Percentiles rank a stretch among this genome's conserved stretches.
Evolutionary conservation across 139 green algal genomes (phyloP).

Genomic region (Mesostigma viride): DNA sequence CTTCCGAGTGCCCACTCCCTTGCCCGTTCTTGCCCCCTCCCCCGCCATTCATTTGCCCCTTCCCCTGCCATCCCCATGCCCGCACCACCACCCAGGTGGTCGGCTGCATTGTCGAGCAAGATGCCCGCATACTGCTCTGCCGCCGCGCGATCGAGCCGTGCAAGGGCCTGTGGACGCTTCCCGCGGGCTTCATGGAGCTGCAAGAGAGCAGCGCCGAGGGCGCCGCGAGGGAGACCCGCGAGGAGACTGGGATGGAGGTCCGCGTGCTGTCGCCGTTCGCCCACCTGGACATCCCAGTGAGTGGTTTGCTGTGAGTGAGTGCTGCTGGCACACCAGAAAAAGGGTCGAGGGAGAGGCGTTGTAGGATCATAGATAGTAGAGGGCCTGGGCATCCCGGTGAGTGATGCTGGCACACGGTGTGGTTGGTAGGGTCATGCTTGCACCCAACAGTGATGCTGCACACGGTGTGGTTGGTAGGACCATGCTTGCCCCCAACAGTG

Average conservation of each 20-base stretch:
- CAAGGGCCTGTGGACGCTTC: constrained; percentile 67
- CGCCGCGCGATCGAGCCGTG: constrained; percentile 74
- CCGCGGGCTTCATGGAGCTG: constrained; percentile 75
- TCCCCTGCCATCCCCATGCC: neutral
- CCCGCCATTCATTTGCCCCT: neutral
- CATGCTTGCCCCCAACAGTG: neutral
- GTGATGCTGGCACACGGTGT: neutral
- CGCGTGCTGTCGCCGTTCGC: constrained; percentile 40
- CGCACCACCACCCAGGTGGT: constrained; percentile 40
- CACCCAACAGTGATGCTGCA: neutral
- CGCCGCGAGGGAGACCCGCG: constrained; percentile 51
- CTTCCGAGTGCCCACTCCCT: neutral
- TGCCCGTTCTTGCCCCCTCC: neutral
- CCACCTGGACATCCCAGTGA: constrained; percentile 65
- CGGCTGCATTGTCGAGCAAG: constrained; percentile 68
- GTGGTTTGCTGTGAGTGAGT: constrained; percentile 57
- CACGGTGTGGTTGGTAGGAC: neutral
- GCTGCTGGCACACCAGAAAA: neutral
- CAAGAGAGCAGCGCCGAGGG: constrained; percentile 49
- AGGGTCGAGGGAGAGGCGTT: neutral
- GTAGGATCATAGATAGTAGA: too few species aligned
- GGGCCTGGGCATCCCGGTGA: too few species aligned
- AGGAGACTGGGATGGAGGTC: constrained; percentile 51
- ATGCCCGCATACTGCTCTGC: constrained; percentile 69
- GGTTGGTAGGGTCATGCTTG: neutral